Percentiles rank a stretch among this genome's conserved stretches.
phyloP scores from a whole-genome alignment of 768 basidiomycete genomes.

The Collybiopsis luxurians region DNA sequence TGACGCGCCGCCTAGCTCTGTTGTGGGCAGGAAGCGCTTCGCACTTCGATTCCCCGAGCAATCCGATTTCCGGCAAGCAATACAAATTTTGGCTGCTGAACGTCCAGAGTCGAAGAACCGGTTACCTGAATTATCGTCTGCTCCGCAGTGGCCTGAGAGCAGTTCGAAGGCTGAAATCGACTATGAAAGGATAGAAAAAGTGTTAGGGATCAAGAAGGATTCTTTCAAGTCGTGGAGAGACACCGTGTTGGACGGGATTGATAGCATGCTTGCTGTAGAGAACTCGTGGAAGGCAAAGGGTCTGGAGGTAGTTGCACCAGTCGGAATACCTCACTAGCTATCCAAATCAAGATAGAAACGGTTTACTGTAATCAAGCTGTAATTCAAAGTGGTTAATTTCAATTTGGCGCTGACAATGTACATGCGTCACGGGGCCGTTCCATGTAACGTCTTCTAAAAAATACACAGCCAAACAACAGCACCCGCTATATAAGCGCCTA shows the following conservation, averaged over 20 bases:
- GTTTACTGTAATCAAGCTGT: no score
- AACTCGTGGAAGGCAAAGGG: constrained; percentile 15
- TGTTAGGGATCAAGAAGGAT: constrained; percentile 6
- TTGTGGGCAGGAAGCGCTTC: constrained; percentile 8
- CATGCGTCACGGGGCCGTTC: no score
- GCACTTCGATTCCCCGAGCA: constrained; percentile 5
- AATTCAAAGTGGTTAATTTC: no score
- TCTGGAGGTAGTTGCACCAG: constrained; percentile 11
- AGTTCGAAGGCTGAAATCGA: neutral
- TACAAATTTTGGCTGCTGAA: constrained; percentile 8
- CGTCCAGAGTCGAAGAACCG: constrained; percentile 13
- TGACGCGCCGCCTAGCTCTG: constrained; percentile 6
- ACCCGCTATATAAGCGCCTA: no score
- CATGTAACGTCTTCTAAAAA: no score
- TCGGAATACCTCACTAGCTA: constrained; percentile 12
- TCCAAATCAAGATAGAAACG: neutral
- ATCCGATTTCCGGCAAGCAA: constrained; percentile 11
- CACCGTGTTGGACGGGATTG: constrained; percentile 14
- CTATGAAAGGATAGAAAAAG: neutral
- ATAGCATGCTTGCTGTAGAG: constrained; percentile 13
- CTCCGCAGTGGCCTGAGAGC: constrained; percentile 4
- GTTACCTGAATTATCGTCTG: constrained; percentile 7
- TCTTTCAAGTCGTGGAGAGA: constrained; percentile 12
- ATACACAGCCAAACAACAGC: no score
- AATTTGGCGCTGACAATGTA: no score